Conservation (phyloP, 2,329 filamentous ascomycete species). For the Phialocephala sp. region DNA sequence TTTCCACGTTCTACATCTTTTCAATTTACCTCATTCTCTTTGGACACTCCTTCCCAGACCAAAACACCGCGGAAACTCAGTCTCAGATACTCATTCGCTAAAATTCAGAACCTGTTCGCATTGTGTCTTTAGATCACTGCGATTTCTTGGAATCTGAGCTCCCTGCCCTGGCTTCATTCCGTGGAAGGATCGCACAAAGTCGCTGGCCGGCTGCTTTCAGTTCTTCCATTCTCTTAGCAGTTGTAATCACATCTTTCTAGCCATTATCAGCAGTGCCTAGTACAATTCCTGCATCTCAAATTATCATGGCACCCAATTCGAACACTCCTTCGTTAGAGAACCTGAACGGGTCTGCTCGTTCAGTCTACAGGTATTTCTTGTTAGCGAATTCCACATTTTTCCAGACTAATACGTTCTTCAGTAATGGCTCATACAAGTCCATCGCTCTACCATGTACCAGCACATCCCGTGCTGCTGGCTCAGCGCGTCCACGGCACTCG, state of each 20-base stretch:
- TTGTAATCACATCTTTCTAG: not conserved
- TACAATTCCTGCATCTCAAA: not conserved
- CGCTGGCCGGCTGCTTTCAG: not conserved
- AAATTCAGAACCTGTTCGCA: not conserved
- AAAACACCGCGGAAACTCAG: not conserved
- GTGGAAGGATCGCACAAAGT: not conserved
- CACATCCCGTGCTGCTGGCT: not conserved
- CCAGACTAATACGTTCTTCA: not conserved
- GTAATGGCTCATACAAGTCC: not conserved
- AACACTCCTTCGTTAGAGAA: constrained; percentile 1
- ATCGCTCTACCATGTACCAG: not conserved
- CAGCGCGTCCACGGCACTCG: not conserved
- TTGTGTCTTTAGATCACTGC: not conserved
- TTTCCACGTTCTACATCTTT: not conserved
- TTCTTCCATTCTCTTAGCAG: not conserved
- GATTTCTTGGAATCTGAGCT: not conserved
- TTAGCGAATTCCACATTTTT: not conserved
- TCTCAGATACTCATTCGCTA: not conserved
- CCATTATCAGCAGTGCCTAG: not conserved
- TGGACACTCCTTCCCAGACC: not conserved
- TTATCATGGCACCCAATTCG: not conserved
- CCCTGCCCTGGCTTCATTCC: not conserved
- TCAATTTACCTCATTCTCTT: not conserved
- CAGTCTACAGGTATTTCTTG: not conserved
- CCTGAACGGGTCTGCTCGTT: not conserved